Evolutionary conservation across 1,284 basidiomycete species (phyloP), one percentile per base, ranked within the genome.

Genomic region (Trichosporon asahii): DNA sequence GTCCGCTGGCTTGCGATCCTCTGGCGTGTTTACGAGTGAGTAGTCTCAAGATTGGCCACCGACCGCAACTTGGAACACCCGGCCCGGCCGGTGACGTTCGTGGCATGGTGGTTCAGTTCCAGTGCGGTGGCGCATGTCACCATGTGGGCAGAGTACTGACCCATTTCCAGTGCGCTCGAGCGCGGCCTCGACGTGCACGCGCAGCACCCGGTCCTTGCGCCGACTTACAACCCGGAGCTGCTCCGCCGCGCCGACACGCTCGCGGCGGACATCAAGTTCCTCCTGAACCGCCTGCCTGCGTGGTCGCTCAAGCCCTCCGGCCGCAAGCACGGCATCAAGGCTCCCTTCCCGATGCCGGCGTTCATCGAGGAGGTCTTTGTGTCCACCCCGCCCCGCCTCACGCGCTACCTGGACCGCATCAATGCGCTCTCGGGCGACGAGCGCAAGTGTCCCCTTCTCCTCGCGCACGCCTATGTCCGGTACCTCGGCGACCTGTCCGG

Each of bases 401-500:
- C 81, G 2, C 82, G 80, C 6, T 93, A 92, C 82, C 80, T 88
- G 66, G 73, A 83, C 21, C 84, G 83, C 69, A 68, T 85, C 55
- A 86, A 86, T 57, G 84, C 89, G 46, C 78, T 87, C 46, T 76
- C 85, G 25, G 82, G 89, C 63, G 81, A 86, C 8, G 77, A 85
- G 57, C 80, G 85, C 53, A 70, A 79, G 3, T 87, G 89, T 68
- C 88, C 89, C 0, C 83, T 86, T 1, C 86, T 94, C 25, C 86
- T 94, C 15, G 89, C 91, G 0, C 92, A 94, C 80, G 87, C 91
- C 0, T 93, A 93, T 78, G 90, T 92, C 18, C 88, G 92, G 44
- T 94, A 94, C 82, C 87, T 94, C n/a, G 92, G 92, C 68, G 92
- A 94, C 81, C 85, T 94, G 37, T 90, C 89, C 64, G 92, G 92